Base-by-base conservation (phyloP, 2,329 filamentous ascomycete genomes). In the Pestalotiopsis sp. region DNA sequence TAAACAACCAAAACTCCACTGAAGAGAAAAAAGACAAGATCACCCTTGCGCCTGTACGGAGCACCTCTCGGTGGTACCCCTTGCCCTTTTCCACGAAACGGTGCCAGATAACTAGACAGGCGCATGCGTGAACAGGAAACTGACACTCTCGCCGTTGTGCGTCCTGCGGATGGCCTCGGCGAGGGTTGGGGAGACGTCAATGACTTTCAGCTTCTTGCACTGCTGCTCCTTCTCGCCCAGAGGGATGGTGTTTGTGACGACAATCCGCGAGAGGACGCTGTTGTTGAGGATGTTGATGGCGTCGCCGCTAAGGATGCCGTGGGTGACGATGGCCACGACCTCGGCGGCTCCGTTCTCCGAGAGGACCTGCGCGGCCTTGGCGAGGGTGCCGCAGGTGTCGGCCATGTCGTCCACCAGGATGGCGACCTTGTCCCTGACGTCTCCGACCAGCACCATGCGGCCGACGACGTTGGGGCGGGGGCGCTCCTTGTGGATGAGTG, bases 401-500 rank as follows among this genome's bases (percentile, higher is more conserved):
- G 95, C 95, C 94, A 98, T 98, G 79, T 98, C 95, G 79, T 98
- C 95, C 62, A 99, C 95, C 63, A 99, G 90, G 77, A 99, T 98
- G 70, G 95, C 95, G 38, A 95, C 91, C 84, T 96, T 96, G 83
- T 93, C 93, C 73, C 90, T 88, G 61, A 98, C 96, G 73, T 97
- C 94, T 73, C 96, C 96, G 65, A 98, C 95, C n/a, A 99, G 91
- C 0, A 94, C 93, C 94, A 97, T 97, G 76, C 94, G 91, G 11
- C 92, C 94, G 70, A 97, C 94, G 78, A 97, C 94, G 76, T 97
- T 97, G 69, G 85, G 84, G 41, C 94, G 90, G 5, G 94, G 92
- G 69, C 95, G 93, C 83, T 98, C 95, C 84, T 98, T 98, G 87
- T 98, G 95, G 74, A 98, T 98, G 67, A 98, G 89, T 9, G 95